A percentile compares a stretch with the other conserved stretches of the same genome.
Conservation (phyloP, 2,329 filamentous ascomycete genomes). For the Cryphonectria parasitica region DNA sequence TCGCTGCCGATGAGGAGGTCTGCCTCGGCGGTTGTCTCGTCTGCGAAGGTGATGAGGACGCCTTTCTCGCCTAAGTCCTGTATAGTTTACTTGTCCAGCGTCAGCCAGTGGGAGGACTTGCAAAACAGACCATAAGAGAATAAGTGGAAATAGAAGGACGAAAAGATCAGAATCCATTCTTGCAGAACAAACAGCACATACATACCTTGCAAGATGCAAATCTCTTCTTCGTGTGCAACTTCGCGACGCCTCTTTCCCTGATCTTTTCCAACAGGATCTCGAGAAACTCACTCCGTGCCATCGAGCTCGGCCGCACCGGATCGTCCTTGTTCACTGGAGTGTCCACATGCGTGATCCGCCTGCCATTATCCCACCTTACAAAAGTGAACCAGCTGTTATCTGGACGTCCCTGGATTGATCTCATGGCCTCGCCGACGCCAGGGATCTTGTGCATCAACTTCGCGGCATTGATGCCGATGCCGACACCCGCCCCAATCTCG, state of each 20-base stretch:
- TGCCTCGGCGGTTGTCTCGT: conserved; percentile 19
- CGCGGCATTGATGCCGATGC: conserved; percentile 43
- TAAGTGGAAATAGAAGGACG: no score
- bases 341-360: conserved; percentile 19
- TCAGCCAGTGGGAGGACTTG: not conserved
- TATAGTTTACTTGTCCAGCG: not conserved
- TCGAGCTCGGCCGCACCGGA: conserved; percentile 17
- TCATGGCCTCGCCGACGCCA: conserved; percentile 21
- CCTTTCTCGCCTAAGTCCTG: conserved; percentile 32
- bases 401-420: conserved; percentile 17
- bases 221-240: conserved; percentile 21
- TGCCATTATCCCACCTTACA: conserved; percentile 20
- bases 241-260: conserved; percentile 11
- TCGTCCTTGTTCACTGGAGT: not conserved
- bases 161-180: not conserved
- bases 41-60: conserved; percentile 21
- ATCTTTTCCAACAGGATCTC: conserved; percentile 21
- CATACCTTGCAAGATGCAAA: conserved; percentile 19
- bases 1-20: conserved; percentile 29
- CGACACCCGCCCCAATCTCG: conserved; percentile 26
- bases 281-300: conserved; percentile 26
- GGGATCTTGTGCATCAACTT: conserved; percentile 21
- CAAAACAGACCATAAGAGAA: no score
- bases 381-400: conserved; percentile 22
- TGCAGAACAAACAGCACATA: not conserved